Evolutionary conservation across 768 basidiomycete genomes (phyloP).

Genomic region (Leccinum uliginosum): DNA sequence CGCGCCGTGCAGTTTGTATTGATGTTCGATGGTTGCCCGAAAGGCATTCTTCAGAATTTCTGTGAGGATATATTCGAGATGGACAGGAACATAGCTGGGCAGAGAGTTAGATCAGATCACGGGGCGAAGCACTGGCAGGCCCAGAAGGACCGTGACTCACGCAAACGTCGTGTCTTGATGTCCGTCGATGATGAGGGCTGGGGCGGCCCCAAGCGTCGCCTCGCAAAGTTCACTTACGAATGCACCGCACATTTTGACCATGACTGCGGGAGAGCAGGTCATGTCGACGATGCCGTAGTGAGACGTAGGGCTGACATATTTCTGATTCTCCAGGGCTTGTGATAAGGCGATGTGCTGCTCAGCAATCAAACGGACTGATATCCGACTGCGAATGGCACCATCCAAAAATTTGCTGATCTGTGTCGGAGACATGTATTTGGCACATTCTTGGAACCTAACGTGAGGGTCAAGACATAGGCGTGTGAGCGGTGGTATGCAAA

Average conservation of each 20-base stretch:
- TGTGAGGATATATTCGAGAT: constrained; percentile 87
- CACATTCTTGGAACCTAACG: constrained; percentile 78
- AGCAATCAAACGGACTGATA: constrained; percentile 82
- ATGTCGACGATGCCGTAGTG: constrained; percentile 74
- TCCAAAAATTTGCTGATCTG: constrained; percentile 79
- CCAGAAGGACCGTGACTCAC: constrained; percentile 43
- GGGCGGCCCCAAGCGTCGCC: constrained; percentile 72
- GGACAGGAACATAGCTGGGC: constrained; percentile 77
- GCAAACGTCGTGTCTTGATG: constrained; percentile 67
- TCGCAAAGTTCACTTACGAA: constrained; percentile 83
- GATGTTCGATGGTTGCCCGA: constrained; percentile 81
- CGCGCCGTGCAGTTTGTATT: constrained; percentile 41
- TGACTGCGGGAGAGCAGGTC: constrained; percentile 62
- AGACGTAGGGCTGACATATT: constrained; percentile 27
- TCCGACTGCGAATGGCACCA: constrained; percentile 79
- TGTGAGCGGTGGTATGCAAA: background rate
- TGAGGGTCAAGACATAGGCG: background rate
- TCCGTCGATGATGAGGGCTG: constrained; percentile 68
- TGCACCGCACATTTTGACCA: constrained; percentile 78
- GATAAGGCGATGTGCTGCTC: constrained; percentile 90
- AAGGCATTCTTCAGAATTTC: constrained; percentile 91
- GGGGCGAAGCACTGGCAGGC: constrained; percentile 6
- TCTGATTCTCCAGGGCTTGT: constrained; percentile 49
- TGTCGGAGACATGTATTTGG: constrained; percentile 76
- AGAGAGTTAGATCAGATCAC: background rate